These are phyloP conservation scores for Clavispora santaluciae DNA, from an alignment of 805 yeast genomes.

Conservation along the genomic window DNA sequence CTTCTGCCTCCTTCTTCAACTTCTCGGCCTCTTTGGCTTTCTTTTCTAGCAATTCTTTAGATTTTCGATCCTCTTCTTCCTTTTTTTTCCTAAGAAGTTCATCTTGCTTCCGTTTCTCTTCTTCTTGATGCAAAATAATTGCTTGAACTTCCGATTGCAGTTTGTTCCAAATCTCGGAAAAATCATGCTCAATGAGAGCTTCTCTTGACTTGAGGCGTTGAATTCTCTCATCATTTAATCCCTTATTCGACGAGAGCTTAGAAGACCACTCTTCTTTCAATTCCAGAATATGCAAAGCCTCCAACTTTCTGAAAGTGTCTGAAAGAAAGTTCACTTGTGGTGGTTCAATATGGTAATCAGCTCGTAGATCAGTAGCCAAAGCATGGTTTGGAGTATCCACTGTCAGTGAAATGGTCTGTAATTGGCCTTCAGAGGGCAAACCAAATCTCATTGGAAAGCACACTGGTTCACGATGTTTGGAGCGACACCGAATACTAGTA, in stretches of 20 bases:
- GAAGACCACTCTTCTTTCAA: neutral
- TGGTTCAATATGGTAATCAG: neutral
- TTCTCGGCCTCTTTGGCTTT: slow-evolving; percentile 7
- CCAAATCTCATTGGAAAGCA: neutral
- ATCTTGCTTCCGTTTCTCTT: slow-evolving; percentile 1
- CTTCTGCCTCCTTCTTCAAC: slow-evolving; percentile 10
- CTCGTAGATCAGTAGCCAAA: neutral
- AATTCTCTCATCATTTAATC: neutral
- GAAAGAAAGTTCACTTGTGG: neutral
- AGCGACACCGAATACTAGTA: neutral
- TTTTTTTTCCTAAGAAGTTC: slow-evolving; percentile 5
- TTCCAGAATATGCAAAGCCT: neutral
- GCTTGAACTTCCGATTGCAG: slow-evolving; percentile 4
- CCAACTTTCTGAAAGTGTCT: neutral
- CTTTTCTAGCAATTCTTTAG: slow-evolving; percentile 5
- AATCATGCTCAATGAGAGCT: neutral
- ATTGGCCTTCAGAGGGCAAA: neutral
- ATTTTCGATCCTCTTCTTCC: slow-evolving; percentile 6
- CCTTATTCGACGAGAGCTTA: neutral
- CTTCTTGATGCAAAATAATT: slow-evolving; percentile 5
- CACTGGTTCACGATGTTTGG: neutral
- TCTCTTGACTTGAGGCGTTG: too few relatives aligned
- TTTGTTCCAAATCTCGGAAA: neutral
- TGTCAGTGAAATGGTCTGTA: too few relatives aligned
- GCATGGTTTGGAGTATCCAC: too few relatives aligned